Conservation (phyloP, 2,329 filamentous ascomycete species). For the Alternaria gansuensis region DNA sequence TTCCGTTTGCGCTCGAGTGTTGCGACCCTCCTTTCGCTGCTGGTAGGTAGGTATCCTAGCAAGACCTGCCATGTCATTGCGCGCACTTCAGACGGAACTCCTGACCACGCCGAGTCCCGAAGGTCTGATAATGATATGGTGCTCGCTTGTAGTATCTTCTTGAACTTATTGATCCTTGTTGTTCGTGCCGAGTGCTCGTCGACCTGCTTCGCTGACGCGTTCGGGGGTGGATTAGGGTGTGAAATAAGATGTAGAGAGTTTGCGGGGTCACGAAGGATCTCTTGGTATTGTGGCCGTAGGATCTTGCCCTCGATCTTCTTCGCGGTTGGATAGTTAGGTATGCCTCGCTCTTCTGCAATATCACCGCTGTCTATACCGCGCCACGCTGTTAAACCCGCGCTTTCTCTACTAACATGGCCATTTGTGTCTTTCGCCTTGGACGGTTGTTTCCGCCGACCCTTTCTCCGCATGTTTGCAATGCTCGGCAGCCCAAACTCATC, state of each 20-base stretch:
- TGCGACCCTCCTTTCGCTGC: constrained; percentile 87
- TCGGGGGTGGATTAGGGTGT: constrained; percentile 76
- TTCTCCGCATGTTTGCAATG: constrained; percentile 87
- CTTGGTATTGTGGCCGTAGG: constrained; percentile 94
- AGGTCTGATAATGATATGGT: constrained; percentile 87
- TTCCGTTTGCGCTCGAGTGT: constrained; percentile 94
- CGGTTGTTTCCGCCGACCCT: constrained; percentile 61
- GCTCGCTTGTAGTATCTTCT: constrained; percentile 90
- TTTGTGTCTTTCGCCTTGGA: constrained; percentile 59
- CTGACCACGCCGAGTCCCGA: constrained; percentile 88
- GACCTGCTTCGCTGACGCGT: constrained; percentile 81
- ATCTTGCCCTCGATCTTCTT: constrained; percentile 96
- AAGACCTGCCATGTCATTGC: constrained; percentile 99
- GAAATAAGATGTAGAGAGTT: constrained; percentile 95
- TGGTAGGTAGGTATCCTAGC: constrained; percentile 95
- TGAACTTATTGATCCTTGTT: constrained; percentile 97
- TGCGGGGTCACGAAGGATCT: constrained; percentile 84
- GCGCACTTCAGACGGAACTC: constrained; percentile 91
- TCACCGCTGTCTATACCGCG: constrained; percentile 85
- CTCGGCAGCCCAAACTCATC: constrained; percentile 96
- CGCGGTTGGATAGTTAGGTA: constrained; percentile 83
- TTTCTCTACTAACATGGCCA: constrained; percentile 34
- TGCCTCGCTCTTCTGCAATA: constrained; percentile 88
- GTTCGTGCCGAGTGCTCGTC: constrained; percentile 89
- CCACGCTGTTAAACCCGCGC: constrained; percentile 49